Percentiles rank a stretch among this genome's conserved stretches.
Conservation (phyloP, 768 basidiomycete species). For the Vararia minispora region DNA sequence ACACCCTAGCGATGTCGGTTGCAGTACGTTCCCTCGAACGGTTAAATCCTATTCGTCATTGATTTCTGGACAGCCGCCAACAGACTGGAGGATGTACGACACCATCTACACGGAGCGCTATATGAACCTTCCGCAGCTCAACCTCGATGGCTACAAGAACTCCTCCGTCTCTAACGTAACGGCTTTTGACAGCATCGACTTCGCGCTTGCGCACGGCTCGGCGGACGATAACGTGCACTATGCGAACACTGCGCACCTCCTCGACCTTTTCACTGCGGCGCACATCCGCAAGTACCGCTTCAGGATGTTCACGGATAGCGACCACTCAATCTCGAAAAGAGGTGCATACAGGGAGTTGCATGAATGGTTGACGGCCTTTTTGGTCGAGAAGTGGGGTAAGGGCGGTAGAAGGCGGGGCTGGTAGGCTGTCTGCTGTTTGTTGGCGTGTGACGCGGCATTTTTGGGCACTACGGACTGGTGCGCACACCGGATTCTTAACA, state of each 20-base stretch:
- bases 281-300: constrained; percentile 71
- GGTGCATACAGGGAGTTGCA: constrained; percentile 80
- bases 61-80: constrained; percentile 52
- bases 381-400: constrained; percentile 90
- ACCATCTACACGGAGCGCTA: constrained; percentile 97
- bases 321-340: constrained; percentile 64
- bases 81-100: constrained; percentile 80
- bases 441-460: too few relatives aligned
- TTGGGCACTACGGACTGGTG: too few relatives aligned
- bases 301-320: constrained; percentile 96
- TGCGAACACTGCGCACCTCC: constrained; percentile 78
- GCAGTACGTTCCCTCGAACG: constrained; percentile 44
- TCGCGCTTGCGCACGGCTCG: constrained; percentile 82
- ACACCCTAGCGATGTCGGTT: constrained; percentile 84
- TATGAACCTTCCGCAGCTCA: constrained; percentile 75
- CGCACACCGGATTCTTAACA: too few relatives aligned
- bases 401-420: constrained; percentile 57
- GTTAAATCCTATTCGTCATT: constrained; percentile 7
- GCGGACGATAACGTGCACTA: constrained; percentile 98
- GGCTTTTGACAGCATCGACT: constrained; percentile 74
- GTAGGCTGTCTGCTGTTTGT: too few relatives aligned
- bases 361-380: constrained; percentile 75
- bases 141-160: constrained; percentile 81
- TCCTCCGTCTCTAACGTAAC: constrained; percentile 83
- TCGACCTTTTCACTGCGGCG: constrained; percentile 85